These are phyloP conservation scores for Cordyceps sp. DNA, from an alignment of 2,329 filamentous ascomycete genomes.

Conservation along the genomic window DNA sequence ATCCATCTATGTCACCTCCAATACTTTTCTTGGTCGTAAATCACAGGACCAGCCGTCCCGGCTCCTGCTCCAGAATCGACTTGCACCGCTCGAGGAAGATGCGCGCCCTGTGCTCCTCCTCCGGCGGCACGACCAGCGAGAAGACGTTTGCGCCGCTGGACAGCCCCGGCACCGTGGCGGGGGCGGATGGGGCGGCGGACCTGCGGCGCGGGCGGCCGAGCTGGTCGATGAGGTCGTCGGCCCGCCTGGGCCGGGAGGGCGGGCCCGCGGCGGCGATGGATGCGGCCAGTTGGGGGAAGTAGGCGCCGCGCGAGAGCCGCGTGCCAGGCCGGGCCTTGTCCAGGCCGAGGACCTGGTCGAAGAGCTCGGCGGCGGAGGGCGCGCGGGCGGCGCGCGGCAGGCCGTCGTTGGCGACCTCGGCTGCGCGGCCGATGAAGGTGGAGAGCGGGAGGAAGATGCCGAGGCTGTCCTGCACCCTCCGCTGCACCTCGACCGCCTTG, in stretches of 20 bases:
- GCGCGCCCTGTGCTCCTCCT: conserved; percentile 66
- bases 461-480: conserved; percentile 59
- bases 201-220: conserved; percentile 31
- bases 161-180: conserved; percentile 24
- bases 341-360: conserved; percentile 73
- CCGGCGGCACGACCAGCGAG: conserved; percentile 60
- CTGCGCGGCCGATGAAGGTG: conserved; percentile 72
- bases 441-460: conserved; percentile 71
- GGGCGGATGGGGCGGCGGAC: conserved; percentile 8
- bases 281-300: conserved; percentile 53
- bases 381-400: conserved; percentile 49
- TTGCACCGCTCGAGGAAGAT: conserved; percentile 80
- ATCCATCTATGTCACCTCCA: no score
- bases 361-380: conserved; percentile 66
- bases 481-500: conserved; percentile 65
- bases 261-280: conserved; percentile 9
- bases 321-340: conserved; percentile 24
- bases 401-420: conserved; percentile 74
- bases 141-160: conserved; percentile 57
- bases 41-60: conserved; percentile 55
- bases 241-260: conserved; percentile 12
- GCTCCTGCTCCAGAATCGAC: conserved; percentile 63
- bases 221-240: conserved; percentile 66
- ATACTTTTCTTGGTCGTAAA: no score
- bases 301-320: conserved; percentile 40